These are phyloP conservation scores for Alternaria dauci DNA, from an alignment of 2,329 filamentous ascomycete species.

Conservation along the genomic window DNA sequence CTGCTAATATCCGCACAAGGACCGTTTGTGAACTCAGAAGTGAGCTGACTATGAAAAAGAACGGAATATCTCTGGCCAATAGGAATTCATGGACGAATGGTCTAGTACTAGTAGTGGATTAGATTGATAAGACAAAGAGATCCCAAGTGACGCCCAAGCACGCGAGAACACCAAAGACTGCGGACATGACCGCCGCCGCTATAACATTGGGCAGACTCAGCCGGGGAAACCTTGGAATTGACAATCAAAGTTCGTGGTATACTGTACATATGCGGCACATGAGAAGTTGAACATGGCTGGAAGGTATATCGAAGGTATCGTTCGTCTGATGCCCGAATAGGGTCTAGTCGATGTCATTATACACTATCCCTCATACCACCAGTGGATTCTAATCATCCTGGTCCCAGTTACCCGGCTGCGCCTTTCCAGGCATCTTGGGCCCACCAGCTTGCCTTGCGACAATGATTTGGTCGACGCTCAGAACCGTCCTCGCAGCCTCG, in stretches of 20 bases:
- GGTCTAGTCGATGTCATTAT: conserved; percentile 24
- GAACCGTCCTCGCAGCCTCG: conserved; percentile 89
- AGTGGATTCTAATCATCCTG: conserved; percentile 59
- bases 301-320: neutral
- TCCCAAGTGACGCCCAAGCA: neutral
- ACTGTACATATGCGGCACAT: neutral
- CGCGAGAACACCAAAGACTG: neutral
- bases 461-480: conserved; percentile 99
- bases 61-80: neutral
- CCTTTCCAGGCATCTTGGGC: conserved; percentile 94
- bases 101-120: neutral
- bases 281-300: neutral
- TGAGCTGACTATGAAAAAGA: neutral
- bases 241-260: neutral
- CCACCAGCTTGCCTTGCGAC: conserved; percentile 96
- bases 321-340: conserved; percentile 14
- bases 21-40: neutral
- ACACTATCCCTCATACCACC: conserved; percentile 10
- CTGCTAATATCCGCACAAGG: neutral
- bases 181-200: neutral
- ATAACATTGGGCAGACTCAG: neutral
- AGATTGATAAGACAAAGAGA: neutral
- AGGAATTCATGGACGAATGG: neutral
- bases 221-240: neutral
- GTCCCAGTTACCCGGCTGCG: conserved; percentile 74